Evolutionary conservation across 768 basidiomycete species (phyloP).

Genomic region (Coprinopsis strossmayeri): DNA sequence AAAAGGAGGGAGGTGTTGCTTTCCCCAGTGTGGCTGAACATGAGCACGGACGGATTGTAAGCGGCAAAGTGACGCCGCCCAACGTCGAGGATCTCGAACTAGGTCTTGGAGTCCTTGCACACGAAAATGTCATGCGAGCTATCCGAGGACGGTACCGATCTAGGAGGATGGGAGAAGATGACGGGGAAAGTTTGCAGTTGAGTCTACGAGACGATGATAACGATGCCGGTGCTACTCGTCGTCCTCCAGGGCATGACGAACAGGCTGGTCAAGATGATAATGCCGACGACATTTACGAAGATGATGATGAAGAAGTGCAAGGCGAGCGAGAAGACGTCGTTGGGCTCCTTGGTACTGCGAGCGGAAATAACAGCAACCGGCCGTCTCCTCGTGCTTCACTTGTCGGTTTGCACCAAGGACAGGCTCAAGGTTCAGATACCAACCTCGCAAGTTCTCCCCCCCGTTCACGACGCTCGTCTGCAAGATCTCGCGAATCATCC

Average conservation of each 20-base stretch:
- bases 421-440: not conserved
- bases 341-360: slow-evolving; percentile 21
- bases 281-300: slow-evolving; percentile 6
- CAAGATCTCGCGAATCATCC: slow-evolving; percentile 6
- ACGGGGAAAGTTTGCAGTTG: slow-evolving; percentile 10
- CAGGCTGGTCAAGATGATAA: slow-evolving; percentile 12
- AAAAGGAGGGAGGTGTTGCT: slow-evolving; percentile 18
- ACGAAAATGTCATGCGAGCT: not conserved
- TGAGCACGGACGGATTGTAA: slow-evolving; percentile 4
- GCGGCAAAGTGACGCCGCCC: not conserved
- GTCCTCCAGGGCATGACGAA: not conserved
- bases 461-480: slow-evolving; percentile 13
- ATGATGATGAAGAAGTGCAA: slow-evolving; percentile 12
- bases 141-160: not conserved
- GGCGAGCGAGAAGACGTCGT: slow-evolving; percentile 24
- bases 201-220: slow-evolving; percentile 18
- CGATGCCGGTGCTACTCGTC: no score
- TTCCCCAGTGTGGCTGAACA: slow-evolving; percentile 24
- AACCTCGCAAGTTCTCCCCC: not conserved
- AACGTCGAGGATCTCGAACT: slow-evolving; percentile 1
- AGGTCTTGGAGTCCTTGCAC: not conserved
- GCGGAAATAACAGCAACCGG: slow-evolving; percentile 8
- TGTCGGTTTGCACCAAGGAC: not conserved
- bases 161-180: slow-evolving; percentile 6
- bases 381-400: slow-evolving; percentile 5